Percentiles rank a stretch among this genome's conserved stretches.
Evolutionary conservation across 768 basidiomycete species (phyloP).

Genomic region (Hortiboletus flavorubellus): DNA sequence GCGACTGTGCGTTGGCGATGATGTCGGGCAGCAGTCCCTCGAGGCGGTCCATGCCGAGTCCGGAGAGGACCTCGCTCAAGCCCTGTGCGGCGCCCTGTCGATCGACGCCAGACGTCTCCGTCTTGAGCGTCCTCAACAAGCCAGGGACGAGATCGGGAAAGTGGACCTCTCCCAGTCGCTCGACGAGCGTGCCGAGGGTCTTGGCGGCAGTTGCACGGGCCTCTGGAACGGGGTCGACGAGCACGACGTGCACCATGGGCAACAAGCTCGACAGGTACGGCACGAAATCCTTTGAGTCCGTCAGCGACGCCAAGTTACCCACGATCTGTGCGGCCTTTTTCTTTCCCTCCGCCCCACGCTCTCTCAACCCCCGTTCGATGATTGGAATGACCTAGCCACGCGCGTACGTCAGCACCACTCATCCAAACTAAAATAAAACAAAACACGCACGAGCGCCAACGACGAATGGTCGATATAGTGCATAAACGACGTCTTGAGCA

Average conservation of each 20-base stretch:
- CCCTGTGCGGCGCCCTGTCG: conserved; percentile 98
- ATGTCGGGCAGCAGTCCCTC: conserved; percentile 94
- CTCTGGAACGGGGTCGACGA: conserved; percentile 97
- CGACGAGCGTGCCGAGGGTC: conserved; percentile 93
- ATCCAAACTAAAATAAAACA: neutral
- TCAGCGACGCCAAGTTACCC: conserved; percentile 91
- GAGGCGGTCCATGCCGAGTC: conserved; percentile 95
- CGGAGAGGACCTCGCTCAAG: conserved; percentile 90
- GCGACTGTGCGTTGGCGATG: conserved; percentile 82
- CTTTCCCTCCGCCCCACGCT: conserved; percentile 91
- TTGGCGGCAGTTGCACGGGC: conserved; percentile 97
- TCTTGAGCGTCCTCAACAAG: conserved; percentile 81
- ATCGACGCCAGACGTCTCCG: conserved; percentile 93
- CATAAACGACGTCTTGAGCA: conserved; percentile 93
- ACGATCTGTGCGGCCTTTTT: conserved; percentile 97
- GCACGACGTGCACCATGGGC: conserved; percentile 87
- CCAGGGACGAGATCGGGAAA: conserved; percentile 97
- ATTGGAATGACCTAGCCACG: conserved; percentile 83
- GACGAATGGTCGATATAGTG: conserved; percentile 99
- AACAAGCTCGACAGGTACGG: conserved; percentile 88
- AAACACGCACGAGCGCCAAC: conserved; percentile 70
- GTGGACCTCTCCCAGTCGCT: conserved; percentile 88
- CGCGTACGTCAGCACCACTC: neutral
- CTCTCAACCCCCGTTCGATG: conserved; percentile 86
- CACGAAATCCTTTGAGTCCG: conserved; percentile 88